A percentile compares a stretch with the other conserved stretches of the same genome.
These are phyloP conservation scores for Lecanicillium sp. DNA, from an alignment of 2,329 filamentous ascomycete species.

Conservation along the genomic window DNA sequence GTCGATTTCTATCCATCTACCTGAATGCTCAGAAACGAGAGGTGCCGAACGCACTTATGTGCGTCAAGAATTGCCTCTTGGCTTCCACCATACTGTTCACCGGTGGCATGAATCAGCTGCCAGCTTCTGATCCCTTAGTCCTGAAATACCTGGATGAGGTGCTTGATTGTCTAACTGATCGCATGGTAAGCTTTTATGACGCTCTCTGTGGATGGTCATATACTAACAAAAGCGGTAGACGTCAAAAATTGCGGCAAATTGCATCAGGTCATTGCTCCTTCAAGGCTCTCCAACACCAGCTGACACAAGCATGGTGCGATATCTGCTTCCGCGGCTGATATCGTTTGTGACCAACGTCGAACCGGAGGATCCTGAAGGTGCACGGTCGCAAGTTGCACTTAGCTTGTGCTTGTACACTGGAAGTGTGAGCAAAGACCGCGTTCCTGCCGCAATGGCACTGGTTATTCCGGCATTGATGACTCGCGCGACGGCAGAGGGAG, in stretches of 20 bases:
- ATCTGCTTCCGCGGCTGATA: constrained; percentile 67
- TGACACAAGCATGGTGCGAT: constrained; percentile 65
- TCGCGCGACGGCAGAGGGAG: constrained; percentile 58
- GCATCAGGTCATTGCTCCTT: constrained; percentile 75
- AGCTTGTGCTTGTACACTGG: constrained; percentile 66
- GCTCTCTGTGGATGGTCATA: background rate
- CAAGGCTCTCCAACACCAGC: constrained; percentile 52
- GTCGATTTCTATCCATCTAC: constrained; percentile 74
- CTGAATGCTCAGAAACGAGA: constrained; percentile 69
- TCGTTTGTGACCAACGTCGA: constrained; percentile 63
- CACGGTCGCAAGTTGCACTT: constrained; percentile 61
- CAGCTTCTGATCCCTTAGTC: constrained; percentile 67
- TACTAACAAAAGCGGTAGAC: constrained; percentile 40
- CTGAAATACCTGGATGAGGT: constrained; percentile 70
- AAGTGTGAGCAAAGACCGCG: constrained; percentile 34
- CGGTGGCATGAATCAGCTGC: constrained; percentile 64
- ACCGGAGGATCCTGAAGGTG: constrained; percentile 72
- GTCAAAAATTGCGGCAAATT: constrained; percentile 83
- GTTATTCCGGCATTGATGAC: constrained; percentile 70
- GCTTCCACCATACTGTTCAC: constrained; percentile 86
- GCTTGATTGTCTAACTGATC: constrained; percentile 72
- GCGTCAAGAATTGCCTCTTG: constrained; percentile 88
- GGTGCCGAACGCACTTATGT: constrained; percentile 65
- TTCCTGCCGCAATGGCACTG: constrained; percentile 59
- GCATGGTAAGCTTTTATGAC: constrained; percentile 55